Evolutionary conservation across 179 eudicot species (phyloP).

Genomic region (Vitellaria paradoxa): DNA sequence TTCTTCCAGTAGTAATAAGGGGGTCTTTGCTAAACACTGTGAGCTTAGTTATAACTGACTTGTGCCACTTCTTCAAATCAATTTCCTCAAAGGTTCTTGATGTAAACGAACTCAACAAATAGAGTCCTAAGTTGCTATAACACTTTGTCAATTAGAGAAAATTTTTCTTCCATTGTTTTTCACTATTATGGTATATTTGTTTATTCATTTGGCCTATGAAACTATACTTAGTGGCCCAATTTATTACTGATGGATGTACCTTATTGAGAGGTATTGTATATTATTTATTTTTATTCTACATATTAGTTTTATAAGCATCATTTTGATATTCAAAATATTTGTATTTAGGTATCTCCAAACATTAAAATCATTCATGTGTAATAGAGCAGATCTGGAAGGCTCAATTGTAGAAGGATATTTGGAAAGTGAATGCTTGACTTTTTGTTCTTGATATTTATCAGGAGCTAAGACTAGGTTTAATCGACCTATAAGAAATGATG

Average conservation of each 20-base stretch:
- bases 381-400: neutral
- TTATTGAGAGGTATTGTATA: neutral
- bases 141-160: neutral
- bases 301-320: neutral
- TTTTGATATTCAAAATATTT: neutral
- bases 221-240: neutral
- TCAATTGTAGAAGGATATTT: constrained; percentile 3
- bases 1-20: neutral
- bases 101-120: neutral
- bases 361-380: neutral
- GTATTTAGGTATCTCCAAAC: neutral
- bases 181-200: neutral
- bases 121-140: neutral
- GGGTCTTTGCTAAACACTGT: neutral
- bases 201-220: constrained; percentile 1
- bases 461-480: neutral
- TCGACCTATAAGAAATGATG: neutral
- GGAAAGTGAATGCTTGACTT: neutral
- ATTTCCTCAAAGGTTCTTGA: neutral
- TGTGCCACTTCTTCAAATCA: neutral
- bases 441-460: neutral
- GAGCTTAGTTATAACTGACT: neutral
- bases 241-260: constrained; percentile 1
- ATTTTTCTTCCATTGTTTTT: neutral
- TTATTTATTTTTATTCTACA: neutral